Percentiles rank a stretch among this genome's conserved stretches.
Conservation (phyloP, 129 eudicot genomes). For the Saposhnikovia divaricata region DNA sequence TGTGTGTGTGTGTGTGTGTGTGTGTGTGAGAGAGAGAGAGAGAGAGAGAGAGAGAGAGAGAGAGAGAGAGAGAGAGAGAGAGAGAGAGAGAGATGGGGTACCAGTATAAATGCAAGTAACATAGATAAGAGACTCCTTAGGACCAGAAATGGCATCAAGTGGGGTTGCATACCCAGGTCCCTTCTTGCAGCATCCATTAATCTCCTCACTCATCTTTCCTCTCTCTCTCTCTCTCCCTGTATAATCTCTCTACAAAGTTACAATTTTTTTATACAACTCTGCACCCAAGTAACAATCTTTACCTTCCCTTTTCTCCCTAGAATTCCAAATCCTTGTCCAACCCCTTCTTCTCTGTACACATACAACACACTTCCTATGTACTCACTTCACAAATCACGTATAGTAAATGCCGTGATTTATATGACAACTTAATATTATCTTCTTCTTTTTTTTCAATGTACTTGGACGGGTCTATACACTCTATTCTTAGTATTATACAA, state of each 20-base stretch:
- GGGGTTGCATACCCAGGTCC: slow-evolving; percentile 98
- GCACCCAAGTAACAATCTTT: background rate
- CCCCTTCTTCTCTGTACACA: background rate
- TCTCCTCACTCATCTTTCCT: background rate
- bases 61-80: background rate
- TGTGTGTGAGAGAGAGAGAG: background rate
- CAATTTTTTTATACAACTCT: background rate
- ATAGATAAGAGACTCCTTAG: slow-evolving; percentile 65
- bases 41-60: background rate
- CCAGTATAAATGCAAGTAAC: slow-evolving; percentile 86
- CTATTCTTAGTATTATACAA: background rate
- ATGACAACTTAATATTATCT: background rate
- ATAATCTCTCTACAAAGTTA: background rate
- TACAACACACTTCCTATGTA: no score
- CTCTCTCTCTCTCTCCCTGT: background rate
- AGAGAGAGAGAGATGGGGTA: slow-evolving; percentile 10
- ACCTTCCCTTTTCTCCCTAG: background rate
- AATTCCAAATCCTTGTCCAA: background rate
- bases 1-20: background rate
- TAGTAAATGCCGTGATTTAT: background rate
- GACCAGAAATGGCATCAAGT: slow-evolving; percentile 91
- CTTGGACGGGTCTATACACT: background rate
- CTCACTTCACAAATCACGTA: background rate
- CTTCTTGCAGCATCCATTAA: slow-evolving; percentile 13
- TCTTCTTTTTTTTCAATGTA: background rate